Conservation (phyloP, 768 basidiomycete genomes). For the Tylopilus sp. region DNA sequence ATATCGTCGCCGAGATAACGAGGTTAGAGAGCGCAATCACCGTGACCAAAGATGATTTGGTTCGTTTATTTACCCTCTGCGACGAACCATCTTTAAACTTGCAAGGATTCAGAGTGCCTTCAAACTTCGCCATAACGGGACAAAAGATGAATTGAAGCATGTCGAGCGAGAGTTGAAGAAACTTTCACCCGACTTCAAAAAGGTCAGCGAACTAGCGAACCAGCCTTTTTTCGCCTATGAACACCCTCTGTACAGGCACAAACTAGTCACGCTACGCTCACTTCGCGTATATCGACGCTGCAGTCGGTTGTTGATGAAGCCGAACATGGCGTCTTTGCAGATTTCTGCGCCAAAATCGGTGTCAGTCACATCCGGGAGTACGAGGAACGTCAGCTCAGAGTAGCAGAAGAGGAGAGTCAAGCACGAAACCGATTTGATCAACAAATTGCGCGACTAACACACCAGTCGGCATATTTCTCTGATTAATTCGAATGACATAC, state of each 20-base stretch:
- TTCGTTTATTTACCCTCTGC: constrained; percentile 32
- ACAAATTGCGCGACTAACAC: constrained; percentile 79
- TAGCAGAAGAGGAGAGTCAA: constrained; percentile 85
- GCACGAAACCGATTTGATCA: constrained; percentile 79
- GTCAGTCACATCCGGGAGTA: constrained; percentile 87
- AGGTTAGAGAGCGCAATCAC: constrained; percentile 75
- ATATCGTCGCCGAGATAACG: constrained; percentile 68
- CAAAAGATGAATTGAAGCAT: constrained; percentile 83
- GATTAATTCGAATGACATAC: background rate
- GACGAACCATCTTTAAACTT: background rate
- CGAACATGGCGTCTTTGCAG: constrained; percentile 74
- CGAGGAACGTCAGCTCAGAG: constrained; percentile 85
- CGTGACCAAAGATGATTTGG: constrained; percentile 80
- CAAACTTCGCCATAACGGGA: constrained; percentile 69
- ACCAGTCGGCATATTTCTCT: constrained; percentile 56
- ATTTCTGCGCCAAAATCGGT: constrained; percentile 78
- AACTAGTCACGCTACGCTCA: constrained; percentile 47
- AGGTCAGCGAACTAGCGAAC: constrained; percentile 40
- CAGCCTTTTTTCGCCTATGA: background rate
- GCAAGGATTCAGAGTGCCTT: constrained; percentile 57
- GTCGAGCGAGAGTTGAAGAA: constrained; percentile 67
- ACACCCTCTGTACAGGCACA: constrained; percentile 42
- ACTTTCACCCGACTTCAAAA: constrained; percentile 65
- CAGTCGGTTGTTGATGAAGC: constrained; percentile 62
- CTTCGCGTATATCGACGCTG: constrained; percentile 53